phyloP scores from a whole-genome alignment of 2,329 filamentous ascomycete genomes.

The Fusarium longipes region DNA sequence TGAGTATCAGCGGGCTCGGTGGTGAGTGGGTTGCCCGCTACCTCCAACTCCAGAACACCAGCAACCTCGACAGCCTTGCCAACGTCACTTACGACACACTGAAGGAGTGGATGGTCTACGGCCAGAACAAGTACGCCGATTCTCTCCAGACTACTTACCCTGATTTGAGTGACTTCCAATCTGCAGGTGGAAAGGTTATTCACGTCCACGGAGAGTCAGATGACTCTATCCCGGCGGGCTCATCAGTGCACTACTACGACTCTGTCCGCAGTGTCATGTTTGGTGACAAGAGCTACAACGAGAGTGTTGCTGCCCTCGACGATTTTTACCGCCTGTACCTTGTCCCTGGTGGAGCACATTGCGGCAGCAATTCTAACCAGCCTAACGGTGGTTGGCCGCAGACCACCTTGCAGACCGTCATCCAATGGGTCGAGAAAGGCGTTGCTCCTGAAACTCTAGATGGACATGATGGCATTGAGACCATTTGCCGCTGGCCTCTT shows the following conservation, averaged over 20 bases:
- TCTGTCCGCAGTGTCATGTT: conserved; percentile 57
- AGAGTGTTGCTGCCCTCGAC: conserved; percentile 55
- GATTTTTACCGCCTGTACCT: conserved; percentile 68
- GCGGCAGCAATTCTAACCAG: conserved; percentile 58
- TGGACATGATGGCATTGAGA: conserved; percentile 49
- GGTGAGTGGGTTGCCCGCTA: conserved; percentile 56
- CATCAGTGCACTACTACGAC: conserved; percentile 66
- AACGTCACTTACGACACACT: conserved; percentile 67
- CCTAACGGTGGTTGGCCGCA: conserved; percentile 59
- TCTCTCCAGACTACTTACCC: conserved; percentile 65
- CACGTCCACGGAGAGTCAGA: conserved; percentile 70
- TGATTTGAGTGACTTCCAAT: conserved; percentile 62
- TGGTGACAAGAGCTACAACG: conserved; percentile 44
- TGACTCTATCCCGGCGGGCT: conserved; percentile 62
- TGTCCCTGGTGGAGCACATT: conserved; percentile 65
- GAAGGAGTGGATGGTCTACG: conserved; percentile 64
- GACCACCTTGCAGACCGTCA: conserved; percentile 75
- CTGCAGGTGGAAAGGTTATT: conserved; percentile 65
- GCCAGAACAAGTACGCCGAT: conserved; percentile 60
- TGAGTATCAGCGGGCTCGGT: conserved; percentile 49
- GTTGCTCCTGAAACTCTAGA: conserved; percentile 25
- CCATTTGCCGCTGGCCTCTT: conserved; percentile 55
- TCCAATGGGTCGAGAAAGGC: conserved; percentile 74
- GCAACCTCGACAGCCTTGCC: conserved; percentile 57
- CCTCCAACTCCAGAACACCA: conserved; percentile 54